phyloP scores from a whole-genome alignment of 345 rosid species.

The Geranium brycei region DNA sequence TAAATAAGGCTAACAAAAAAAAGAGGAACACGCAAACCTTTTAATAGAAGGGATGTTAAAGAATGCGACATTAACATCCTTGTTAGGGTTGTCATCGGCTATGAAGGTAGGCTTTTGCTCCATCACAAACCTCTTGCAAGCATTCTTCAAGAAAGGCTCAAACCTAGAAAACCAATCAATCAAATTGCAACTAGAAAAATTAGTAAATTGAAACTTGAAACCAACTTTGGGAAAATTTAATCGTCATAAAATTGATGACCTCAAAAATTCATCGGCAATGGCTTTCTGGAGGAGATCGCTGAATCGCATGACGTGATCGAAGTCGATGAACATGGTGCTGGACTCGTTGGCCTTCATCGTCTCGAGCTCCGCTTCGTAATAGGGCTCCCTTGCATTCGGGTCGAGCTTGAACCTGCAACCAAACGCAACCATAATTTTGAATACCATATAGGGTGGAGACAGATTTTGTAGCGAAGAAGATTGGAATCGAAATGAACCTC shows the following conservation, averaged over 20 bases:
- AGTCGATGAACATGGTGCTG: slow-evolving; percentile 72
- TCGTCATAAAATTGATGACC: slow-evolving; percentile 19
- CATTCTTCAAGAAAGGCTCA: slow-evolving; percentile 73
- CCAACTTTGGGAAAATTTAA: background rate
- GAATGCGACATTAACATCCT: slow-evolving; percentile 76
- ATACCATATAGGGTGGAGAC: too few relatives aligned
- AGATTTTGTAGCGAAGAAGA: background rate
- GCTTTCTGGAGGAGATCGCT: slow-evolving; percentile 74
- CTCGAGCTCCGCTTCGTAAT: slow-evolving; percentile 64
- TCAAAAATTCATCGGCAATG: slow-evolving; percentile 66
- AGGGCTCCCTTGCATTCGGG: slow-evolving; percentile 30
- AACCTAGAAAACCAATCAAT: slow-evolving; percentile 22
- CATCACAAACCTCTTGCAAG: slow-evolving; percentile 82
- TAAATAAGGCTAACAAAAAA: background rate
- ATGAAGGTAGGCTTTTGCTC: slow-evolving; percentile 56
- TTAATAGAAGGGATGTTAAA: slow-evolving; percentile 69
- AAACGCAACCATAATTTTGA: background rate
- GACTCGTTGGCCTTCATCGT: slow-evolving; percentile 62
- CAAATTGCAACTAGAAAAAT: background rate
- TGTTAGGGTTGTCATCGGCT: slow-evolving; percentile 68
- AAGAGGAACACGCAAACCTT: slow-evolving; percentile 25
- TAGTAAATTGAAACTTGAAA: background rate
- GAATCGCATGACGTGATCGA: slow-evolving; percentile 73
- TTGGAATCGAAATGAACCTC: slow-evolving; percentile 25
- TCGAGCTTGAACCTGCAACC: slow-evolving; percentile 46